Conservation (phyloP, 2,329 filamentous ascomycete genomes). For the Zasmidium angulare region DNA sequence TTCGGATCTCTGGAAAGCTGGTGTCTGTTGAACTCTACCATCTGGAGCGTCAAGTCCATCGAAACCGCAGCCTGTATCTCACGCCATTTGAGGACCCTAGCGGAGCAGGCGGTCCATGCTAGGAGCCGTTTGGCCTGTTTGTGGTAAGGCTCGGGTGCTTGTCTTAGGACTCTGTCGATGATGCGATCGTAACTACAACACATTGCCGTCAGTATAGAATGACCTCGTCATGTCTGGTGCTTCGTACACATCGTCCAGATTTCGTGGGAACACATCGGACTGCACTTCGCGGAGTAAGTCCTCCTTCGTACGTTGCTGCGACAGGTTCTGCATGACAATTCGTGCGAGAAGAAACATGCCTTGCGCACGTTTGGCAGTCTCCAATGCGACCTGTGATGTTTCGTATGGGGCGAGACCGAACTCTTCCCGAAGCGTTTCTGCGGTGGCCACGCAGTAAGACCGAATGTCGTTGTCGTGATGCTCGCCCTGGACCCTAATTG, state of each 20-base stretch:
- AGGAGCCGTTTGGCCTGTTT: background rate
- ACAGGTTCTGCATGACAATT: slow-evolving; percentile 15
- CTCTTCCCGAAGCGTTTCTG: background rate
- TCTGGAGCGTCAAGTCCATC: slow-evolving; percentile 1
- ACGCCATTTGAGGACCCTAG: slow-evolving; percentile 13
- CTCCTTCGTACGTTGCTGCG: background rate
- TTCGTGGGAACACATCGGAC: background rate
- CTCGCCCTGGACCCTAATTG: background rate
- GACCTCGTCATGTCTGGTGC: background rate
- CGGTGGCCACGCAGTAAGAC: background rate
- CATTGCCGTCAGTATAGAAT: background rate
- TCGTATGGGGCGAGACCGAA: background rate
- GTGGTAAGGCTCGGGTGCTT: background rate
- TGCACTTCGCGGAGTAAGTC: background rate
- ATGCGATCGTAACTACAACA: slow-evolving; percentile 2
- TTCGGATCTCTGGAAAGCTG: slow-evolving; percentile 1
- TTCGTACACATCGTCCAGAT: slow-evolving; percentile 10
- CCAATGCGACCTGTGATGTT: background rate
- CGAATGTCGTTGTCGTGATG: slow-evolving; percentile 6
- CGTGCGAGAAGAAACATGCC: slow-evolving; percentile 18
- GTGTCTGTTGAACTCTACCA: background rate
- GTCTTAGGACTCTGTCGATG: background rate
- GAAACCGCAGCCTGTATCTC: slow-evolving; percentile 11
- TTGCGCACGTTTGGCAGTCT: background rate
- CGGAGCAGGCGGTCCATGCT: slow-evolving; percentile 9